Evolutionary conservation across 495 filamentous ascomycete species (phyloP).

Genomic region (Aspergillus hancockii): DNA sequence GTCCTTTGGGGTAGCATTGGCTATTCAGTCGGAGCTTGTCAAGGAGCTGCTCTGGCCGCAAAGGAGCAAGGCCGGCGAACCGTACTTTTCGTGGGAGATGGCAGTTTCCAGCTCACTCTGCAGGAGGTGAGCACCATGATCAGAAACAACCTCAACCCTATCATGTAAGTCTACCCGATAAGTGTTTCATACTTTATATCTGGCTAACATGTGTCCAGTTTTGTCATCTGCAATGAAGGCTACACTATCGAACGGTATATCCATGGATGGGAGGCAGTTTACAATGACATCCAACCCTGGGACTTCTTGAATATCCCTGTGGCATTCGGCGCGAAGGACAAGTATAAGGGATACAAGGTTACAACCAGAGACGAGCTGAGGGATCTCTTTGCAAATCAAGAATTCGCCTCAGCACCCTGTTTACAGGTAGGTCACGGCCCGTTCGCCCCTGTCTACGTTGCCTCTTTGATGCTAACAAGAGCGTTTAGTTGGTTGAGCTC

Average conservation of each 20-base stretch:
- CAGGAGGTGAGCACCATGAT: constrained; percentile 90
- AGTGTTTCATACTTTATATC: background rate
- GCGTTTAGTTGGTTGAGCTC: constrained; percentile 74
- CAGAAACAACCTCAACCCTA: constrained; percentile 71
- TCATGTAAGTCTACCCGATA: constrained; percentile 57
- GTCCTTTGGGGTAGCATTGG: constrained; percentile 90
- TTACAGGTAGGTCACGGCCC: constrained; percentile 41
- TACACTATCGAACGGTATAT: constrained; percentile 60
- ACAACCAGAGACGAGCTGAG: constrained; percentile 71
- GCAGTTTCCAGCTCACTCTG: constrained; percentile 78
- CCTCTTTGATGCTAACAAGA: constrained; percentile 24
- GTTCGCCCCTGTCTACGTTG: background rate
- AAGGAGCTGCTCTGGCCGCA: constrained; percentile 72
- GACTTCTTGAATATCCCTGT: constrained; percentile 65
- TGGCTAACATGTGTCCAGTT: constrained; percentile 44
- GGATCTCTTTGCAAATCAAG: constrained; percentile 62
- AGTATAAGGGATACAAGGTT: constrained; percentile 65
- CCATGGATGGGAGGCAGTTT: constrained; percentile 65
- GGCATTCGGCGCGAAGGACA: constrained; percentile 65
- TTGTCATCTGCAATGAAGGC: constrained; percentile 57
- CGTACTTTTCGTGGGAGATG: constrained; percentile 86
- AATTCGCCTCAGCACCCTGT: constrained; percentile 55
- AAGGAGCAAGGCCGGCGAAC: constrained; percentile 68
- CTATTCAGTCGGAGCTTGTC: constrained; percentile 75
- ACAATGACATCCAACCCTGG: constrained; percentile 83